phyloP scores from a whole-genome alignment of 768 basidiomycete genomes.

The Sporobolomyces pararoseus region DNA sequence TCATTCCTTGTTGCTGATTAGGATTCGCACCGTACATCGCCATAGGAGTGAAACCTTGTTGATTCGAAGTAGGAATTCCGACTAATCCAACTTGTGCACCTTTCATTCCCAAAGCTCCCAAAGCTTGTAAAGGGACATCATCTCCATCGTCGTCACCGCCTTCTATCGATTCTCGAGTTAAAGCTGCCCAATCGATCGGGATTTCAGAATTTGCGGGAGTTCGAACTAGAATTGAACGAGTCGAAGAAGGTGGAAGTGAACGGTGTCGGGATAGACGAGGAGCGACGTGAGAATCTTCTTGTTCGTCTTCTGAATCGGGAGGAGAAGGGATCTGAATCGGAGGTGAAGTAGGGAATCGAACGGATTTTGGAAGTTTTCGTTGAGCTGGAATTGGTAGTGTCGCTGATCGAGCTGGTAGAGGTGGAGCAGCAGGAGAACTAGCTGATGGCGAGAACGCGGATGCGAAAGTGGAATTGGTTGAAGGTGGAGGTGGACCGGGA shows the following conservation, averaged over 20 bases:
- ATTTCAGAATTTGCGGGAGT: constrained; percentile 2
- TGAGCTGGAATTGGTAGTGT: not conserved
- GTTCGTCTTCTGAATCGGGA: not conserved
- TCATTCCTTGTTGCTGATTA: not conserved
- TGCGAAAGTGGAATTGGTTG: not conserved
- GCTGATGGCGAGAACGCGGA: not conserved
- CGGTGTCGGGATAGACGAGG: not conserved
- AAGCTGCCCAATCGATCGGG: constrained; percentile 33
- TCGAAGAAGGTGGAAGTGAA: not conserved
- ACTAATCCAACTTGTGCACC: constrained; percentile 30
- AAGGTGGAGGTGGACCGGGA: not conserved
- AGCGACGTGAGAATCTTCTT: not conserved
- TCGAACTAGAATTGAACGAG: constrained; percentile 11
- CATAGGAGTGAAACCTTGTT: not conserved
- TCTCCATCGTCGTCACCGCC: not conserved
- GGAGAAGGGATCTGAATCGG: no score
- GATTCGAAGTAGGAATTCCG: not conserved
- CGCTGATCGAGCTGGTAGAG: not conserved
- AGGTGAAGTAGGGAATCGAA: constrained; percentile 16
- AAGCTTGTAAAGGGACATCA: constrained; percentile 22
- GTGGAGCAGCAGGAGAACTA: not conserved
- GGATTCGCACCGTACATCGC: not conserved
- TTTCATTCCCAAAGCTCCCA: constrained; percentile 26
- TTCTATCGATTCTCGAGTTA: constrained; percentile 5
- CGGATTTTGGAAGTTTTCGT: constrained; percentile 12